Conservation (phyloP, 2,329 filamentous ascomycete genomes). For the Fonsecaea pugnacius region DNA sequence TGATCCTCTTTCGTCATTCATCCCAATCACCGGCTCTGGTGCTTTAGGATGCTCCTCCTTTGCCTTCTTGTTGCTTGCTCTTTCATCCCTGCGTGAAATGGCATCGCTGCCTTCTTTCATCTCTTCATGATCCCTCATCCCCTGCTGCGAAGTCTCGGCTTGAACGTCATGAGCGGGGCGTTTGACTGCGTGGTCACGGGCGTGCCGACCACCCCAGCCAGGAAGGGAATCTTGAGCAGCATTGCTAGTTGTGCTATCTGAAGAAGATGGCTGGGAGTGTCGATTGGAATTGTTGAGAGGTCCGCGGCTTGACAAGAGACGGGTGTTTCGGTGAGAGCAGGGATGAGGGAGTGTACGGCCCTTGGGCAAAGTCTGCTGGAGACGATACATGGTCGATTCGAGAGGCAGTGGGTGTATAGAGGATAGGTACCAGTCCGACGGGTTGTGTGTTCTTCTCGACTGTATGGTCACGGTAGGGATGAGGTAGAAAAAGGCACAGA, state of each 20-base stretch:
- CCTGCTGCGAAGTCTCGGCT: slow-evolving; percentile 39
- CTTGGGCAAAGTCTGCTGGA: not conserved
- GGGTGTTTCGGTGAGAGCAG: not conserved
- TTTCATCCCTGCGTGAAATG: slow-evolving; percentile 48
- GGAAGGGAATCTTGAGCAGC: slow-evolving; percentile 23
- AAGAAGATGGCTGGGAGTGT: slow-evolving; percentile 10
- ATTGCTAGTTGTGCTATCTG: slow-evolving; percentile 8
- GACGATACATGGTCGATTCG: slow-evolving; percentile 7
- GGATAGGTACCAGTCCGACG: not conserved
- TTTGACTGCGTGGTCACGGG: slow-evolving; percentile 43
- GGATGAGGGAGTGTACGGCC: not conserved
- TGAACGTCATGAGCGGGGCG: slow-evolving; percentile 45
- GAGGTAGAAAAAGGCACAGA: not conserved
- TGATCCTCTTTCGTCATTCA: slow-evolving; percentile 57
- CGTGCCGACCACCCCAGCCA: slow-evolving; percentile 43
- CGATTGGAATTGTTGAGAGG: not conserved
- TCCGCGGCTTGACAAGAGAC: not conserved
- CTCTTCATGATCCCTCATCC: slow-evolving; percentile 43
- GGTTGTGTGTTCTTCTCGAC: not conserved
- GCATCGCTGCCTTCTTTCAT: slow-evolving; percentile 46
- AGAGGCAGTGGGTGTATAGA: not conserved
- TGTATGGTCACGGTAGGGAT: not conserved
- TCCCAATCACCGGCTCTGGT: slow-evolving; percentile 58
- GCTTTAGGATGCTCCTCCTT: slow-evolving; percentile 56
- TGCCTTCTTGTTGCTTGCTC: slow-evolving; percentile 45